Conservation (phyloP, 2,329 filamentous ascomycete genomes). For the Talaromyces piceae region DNA sequence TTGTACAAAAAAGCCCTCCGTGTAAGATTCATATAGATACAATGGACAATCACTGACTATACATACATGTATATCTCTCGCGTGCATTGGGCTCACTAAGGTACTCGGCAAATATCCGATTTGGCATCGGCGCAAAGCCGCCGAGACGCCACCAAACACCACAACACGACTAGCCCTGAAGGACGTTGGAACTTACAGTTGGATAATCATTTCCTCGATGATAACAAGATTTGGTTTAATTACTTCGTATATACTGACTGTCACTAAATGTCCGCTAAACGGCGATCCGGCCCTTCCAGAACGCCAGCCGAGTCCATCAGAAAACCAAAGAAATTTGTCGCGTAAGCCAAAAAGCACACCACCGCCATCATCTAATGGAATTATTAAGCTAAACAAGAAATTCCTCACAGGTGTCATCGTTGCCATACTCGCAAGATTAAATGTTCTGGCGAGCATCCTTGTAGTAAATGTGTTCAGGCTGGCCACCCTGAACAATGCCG, state of each 20-base stretch:
- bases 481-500: constrained; percentile 32
- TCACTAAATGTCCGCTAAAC: neutral
- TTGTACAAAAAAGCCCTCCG: too few species aligned
- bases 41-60: neutral
- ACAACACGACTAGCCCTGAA: too few species aligned
- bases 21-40: too few species aligned
- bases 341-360: neutral
- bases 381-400: neutral
- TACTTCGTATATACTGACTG: neutral
- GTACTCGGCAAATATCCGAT: neutral
- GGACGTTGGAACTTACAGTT: too few species aligned
- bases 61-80: neutral
- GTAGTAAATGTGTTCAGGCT: constrained; percentile 33
- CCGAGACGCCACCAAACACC: neutral
- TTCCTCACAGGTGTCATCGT: constrained; percentile 31
- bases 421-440: constrained; percentile 43
- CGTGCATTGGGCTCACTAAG: too few species aligned
- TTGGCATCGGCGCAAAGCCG: neutral
- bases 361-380: too few species aligned
- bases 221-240: too few species aligned
- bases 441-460: constrained; percentile 40
- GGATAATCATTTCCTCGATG: neutral
- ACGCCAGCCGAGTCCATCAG: neutral
- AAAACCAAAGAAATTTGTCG: neutral
- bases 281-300: neutral